Percentiles rank a stretch among this genome's conserved stretches.
Conservation (phyloP, 768 basidiomycete species). For the Pholiota microspora region DNA sequence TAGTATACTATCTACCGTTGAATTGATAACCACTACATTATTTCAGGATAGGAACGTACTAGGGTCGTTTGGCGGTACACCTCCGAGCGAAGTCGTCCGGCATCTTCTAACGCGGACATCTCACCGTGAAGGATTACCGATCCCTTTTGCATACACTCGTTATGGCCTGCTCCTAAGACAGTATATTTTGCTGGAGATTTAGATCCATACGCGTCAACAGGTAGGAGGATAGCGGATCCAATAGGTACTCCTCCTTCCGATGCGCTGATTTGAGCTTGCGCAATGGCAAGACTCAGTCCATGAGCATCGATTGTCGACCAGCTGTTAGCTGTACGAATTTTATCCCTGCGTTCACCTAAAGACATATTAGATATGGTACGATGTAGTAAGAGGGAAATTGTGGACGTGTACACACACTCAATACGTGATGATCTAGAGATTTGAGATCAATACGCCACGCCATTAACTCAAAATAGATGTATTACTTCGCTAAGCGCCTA, state of each 20-base stretch:
- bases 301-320: constrained; percentile 16
- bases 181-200: background rate
- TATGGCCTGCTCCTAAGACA: constrained; percentile 32
- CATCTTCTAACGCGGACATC: constrained; percentile 42
- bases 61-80: constrained; percentile 49
- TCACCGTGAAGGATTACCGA: constrained; percentile 36
- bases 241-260: constrained; percentile 63
- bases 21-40: no score
- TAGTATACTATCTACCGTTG: constrained; percentile 36
- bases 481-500: no score
- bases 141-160: constrained; percentile 32
- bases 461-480: no score
- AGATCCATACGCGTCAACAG: constrained; percentile 3
- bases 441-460: no score
- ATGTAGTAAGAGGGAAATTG: no score
- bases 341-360: no score
- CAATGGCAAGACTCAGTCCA: constrained; percentile 20
- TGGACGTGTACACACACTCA: no score
- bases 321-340: no score
- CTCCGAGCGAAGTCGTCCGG: constrained; percentile 44
- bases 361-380: no score
- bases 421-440: no score
- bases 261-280: constrained; percentile 45
- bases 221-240: constrained; percentile 45
- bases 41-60: constrained; percentile 40